These are phyloP conservation scores for Clarireedia paspali DNA, from an alignment of 2,329 filamentous ascomycete genomes.

Conservation along the genomic window DNA sequence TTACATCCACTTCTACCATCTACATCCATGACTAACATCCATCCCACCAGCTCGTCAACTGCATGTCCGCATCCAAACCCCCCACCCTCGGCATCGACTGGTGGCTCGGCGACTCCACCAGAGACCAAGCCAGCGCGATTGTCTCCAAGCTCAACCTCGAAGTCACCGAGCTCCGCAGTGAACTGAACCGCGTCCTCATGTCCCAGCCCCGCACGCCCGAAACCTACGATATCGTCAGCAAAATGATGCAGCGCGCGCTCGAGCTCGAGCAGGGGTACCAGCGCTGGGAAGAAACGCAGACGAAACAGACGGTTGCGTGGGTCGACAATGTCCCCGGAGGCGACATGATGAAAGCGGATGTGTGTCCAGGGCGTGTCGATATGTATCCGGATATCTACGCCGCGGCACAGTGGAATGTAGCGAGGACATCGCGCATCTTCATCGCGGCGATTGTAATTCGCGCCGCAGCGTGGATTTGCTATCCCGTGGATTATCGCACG, in stretches of 20 bases:
- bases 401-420: constrained; percentile 49
- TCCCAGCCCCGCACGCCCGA: constrained; percentile 39
- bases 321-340: constrained; percentile 44
- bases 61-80: constrained; percentile 43
- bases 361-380: constrained; percentile 54
- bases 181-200: constrained; percentile 44
- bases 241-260: constrained; percentile 45
- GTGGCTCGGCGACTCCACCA: constrained; percentile 49
- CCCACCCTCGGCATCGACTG: constrained; percentile 49
- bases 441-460: constrained; percentile 49
- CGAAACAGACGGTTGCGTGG: constrained; percentile 47
- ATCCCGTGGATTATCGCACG: constrained; percentile 53
- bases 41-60: constrained; percentile 44
- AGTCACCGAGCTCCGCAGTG: constrained; percentile 47
- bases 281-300: constrained; percentile 42
- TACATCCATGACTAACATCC: neutral
- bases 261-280: constrained; percentile 44
- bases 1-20: neutral
- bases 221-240: constrained; percentile 42
- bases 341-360: constrained; percentile 45
- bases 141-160: constrained; percentile 40
- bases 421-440: constrained; percentile 45
- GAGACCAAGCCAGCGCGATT: constrained; percentile 41
- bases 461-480: constrained; percentile 52
- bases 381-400: constrained; percentile 52